These are phyloP conservation scores for Diospyros kaki DNA, from an alignment of 148 eudicot genomes.

Conservation along the genomic window DNA sequence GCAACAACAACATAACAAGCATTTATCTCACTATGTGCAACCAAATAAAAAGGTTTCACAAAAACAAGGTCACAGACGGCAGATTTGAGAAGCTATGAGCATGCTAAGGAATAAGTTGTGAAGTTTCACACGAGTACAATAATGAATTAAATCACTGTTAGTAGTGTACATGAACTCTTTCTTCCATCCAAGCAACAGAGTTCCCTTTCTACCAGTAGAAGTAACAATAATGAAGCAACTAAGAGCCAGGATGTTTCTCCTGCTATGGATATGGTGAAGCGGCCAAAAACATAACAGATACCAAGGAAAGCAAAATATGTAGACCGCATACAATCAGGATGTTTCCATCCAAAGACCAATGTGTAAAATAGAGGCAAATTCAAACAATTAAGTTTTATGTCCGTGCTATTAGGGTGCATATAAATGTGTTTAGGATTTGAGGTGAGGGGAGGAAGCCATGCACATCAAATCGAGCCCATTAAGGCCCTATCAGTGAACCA, in stretches of 20 bases:
- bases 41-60: conserved; percentile 4
- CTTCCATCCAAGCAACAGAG: neutral
- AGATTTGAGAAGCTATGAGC: neutral
- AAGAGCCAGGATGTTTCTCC: neutral
- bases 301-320: neutral
- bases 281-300: neutral
- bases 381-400: no score
- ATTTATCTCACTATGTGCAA: neutral
- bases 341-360: neutral
- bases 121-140: neutral
- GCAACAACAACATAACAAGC: conserved; percentile 3
- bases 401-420: no score
- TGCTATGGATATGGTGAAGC: neutral
- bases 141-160: no score
- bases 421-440: no score
- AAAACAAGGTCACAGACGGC: neutral
- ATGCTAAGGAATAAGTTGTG: neutral
- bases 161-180: neutral
- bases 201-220: neutral
- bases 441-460: no score
- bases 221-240: neutral
- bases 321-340: neutral
- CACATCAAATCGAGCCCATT: no score
- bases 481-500: no score
- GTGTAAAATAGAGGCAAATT: no score